Conservation (phyloP, 257 asterid species). For the Solanum ahanhuiri region DNA sequence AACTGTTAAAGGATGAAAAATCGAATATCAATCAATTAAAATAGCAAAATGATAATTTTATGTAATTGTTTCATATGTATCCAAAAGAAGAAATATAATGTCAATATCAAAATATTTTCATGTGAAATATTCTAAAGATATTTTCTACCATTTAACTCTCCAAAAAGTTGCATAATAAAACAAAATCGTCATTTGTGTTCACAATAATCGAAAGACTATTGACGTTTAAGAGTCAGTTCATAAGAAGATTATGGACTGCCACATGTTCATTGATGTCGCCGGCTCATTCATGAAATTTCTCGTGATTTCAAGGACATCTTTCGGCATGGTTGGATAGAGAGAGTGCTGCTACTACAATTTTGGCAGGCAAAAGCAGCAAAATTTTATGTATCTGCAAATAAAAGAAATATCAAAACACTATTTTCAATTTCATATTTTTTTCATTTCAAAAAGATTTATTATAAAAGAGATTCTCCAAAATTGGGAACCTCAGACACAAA, state of each 20-base stretch:
- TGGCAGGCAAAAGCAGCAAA: too few relatives aligned
- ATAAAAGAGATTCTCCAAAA: background rate
- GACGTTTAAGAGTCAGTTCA: background rate
- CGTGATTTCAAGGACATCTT: background rate
- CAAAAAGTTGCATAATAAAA: background rate
- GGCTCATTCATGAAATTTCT: background rate
- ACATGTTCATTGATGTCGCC: background rate
- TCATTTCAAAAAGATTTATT: background rate
- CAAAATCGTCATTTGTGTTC: background rate
- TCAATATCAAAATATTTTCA: background rate
- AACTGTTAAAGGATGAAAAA: background rate
- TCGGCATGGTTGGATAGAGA: background rate
- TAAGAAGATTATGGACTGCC: background rate
- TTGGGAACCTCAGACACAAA: background rate
- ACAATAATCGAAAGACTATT: background rate
- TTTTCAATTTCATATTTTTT: background rate
- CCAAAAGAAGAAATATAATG: background rate
- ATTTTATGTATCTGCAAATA: background rate
- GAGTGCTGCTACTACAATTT: background rate
- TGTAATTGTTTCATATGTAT: background rate
- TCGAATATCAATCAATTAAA: background rate
- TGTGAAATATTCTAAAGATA: background rate
- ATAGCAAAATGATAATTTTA: background rate
- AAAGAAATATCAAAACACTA: background rate
- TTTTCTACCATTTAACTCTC: background rate